Conservation (phyloP, 1,284 basidiomycete species). For the Ceratobasidium sp. region DNA sequence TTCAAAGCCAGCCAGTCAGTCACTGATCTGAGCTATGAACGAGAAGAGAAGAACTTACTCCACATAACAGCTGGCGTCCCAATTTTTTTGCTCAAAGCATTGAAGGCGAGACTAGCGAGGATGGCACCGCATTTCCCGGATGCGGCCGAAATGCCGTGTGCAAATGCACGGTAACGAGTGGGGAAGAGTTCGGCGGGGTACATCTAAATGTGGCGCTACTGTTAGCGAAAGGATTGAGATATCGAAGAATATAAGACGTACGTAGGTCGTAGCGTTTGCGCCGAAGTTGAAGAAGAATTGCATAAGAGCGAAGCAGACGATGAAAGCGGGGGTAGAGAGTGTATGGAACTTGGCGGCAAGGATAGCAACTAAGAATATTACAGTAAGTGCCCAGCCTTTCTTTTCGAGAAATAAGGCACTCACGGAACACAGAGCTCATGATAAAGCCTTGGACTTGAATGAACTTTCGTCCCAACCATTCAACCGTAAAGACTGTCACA, state of each 20-base stretch:
- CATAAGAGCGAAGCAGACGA: conserved; percentile 54
- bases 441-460: conserved; percentile 57
- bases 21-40: conserved; percentile 16
- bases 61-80: conserved; percentile 50
- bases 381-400: conserved; percentile 12
- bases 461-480: conserved; percentile 55
- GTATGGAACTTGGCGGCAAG: conserved; percentile 55
- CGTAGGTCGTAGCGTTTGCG: conserved; percentile 66
- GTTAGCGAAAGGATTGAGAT: conserved; percentile 45
- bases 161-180: conserved; percentile 63
- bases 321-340: conserved; percentile 48
- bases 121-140: conserved; percentile 65
- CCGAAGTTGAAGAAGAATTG: conserved; percentile 63
- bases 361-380: conserved; percentile 52
- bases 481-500: conserved; percentile 53
- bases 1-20: background rate
- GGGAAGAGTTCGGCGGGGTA: conserved; percentile 66
- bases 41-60: conserved; percentile 42
- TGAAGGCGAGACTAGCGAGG: conserved; percentile 61
- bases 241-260: conserved; percentile 57
- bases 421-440: conserved; percentile 47
- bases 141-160: conserved; percentile 63
- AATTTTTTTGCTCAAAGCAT: conserved; percentile 52
- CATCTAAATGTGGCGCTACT: conserved; percentile 56
- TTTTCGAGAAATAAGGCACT: conserved; percentile 11